These are phyloP conservation scores for Paraphoma sp. DNA, from an alignment of 2,329 filamentous ascomycete species.

Conservation along the genomic window DNA sequence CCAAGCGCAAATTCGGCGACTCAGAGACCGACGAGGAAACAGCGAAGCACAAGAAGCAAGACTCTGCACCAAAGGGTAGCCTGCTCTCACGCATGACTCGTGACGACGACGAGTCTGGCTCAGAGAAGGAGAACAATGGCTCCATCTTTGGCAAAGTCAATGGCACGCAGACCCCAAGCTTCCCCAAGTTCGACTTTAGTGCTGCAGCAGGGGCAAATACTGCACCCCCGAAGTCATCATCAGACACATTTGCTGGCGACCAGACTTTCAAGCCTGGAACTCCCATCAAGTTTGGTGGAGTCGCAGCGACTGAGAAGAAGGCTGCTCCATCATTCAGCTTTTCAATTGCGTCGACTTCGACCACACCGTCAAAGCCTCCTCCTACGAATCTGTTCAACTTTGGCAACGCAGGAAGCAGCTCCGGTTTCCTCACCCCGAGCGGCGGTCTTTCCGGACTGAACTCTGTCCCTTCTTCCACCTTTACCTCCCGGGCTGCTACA, in stretches of 20 bases:
- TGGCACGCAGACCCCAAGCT: slow-evolving; percentile 38
- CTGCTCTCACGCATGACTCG: slow-evolving; percentile 40
- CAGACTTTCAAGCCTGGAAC: slow-evolving; percentile 46
- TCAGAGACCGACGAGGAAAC: slow-evolving; percentile 34
- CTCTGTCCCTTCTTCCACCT: slow-evolving; percentile 35
- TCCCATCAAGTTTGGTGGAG: slow-evolving; percentile 44
- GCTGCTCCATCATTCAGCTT: slow-evolving; percentile 32
- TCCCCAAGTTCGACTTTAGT: slow-evolving; percentile 37
- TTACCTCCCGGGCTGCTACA: slow-evolving; percentile 46
- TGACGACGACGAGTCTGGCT: slow-evolving; percentile 23
- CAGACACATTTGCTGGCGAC: slow-evolving; percentile 39
- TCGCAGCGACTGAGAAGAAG: slow-evolving; percentile 27
- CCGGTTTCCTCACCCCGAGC: slow-evolving; percentile 28
- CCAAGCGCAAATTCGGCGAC: slow-evolving; percentile 31
- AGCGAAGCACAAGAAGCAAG: slow-evolving; percentile 27
- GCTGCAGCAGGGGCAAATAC: slow-evolving; percentile 35
- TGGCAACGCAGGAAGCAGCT: slow-evolving; percentile 18
- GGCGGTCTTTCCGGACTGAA: slow-evolving; percentile 23
- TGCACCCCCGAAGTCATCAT: slow-evolving; percentile 29
- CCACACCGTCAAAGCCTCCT: slow-evolving; percentile 35
- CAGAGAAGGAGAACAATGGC: slow-evolving; percentile 30
- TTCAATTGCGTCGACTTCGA: slow-evolving; percentile 36
- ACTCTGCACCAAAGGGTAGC: slow-evolving; percentile 18
- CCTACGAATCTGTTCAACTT: slow-evolving; percentile 33
- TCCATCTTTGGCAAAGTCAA: slow-evolving; percentile 29